Evolutionary conservation across 2,329 filamentous ascomycete genomes (phyloP), one percentile per base, ranked within the genome.

Genomic region (Colletotrichum sp.): DNA sequence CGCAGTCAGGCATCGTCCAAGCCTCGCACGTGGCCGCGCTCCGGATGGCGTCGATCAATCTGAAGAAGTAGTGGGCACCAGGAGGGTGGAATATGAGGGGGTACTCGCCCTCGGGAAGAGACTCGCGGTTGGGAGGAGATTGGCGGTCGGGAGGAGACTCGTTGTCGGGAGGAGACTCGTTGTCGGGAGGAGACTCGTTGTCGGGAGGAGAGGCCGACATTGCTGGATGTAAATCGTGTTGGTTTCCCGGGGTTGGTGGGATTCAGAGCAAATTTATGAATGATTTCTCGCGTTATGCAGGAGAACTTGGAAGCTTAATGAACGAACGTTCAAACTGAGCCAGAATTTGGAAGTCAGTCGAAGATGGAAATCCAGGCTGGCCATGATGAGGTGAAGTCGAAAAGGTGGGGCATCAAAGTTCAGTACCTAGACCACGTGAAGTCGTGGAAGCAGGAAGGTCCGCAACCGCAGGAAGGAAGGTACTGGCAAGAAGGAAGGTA

Each of bases 401-500:
- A 22, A 12, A 22, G 2, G n/a, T 13, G 44, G 44, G n/a, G 44
- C n/a, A n/a, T n/a, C n/a, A n/a, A n/a, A n/a, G n/a, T n/a, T n/a
- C n/a, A n/a, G n/a, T n/a, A n/a, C n/a, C n/a, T n/a, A n/a, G n/a
- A n/a, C n/a, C n/a, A 44, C 16, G 39, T 11, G 8, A n/a, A 44
- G 39, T 3, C 2, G 44, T 22, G 11, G 44, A 49, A 49, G 44
- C 0, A 49, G 44, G 19, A 22, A 12, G 11, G n/a, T 13, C 22
- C n/a, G 44, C 44, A 49, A 11, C 44, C 44, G n/a, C 44, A 5
- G 3, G 11, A 49, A 12, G 44, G 2, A 49, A 3, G 44, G 11
- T 7, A 13, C n/a, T 3, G 0, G 3, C 0, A 22, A 3, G 6
- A 49, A n/a, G n/a, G 19, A 22, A 49, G 19, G 39, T 12, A 4